Percentiles rank a stretch among this genome's conserved stretches.
These are phyloP conservation scores for Coemansia sp. DNA, from an alignment of 192 early-diverging fungal species.

Conservation along the genomic window DNA sequence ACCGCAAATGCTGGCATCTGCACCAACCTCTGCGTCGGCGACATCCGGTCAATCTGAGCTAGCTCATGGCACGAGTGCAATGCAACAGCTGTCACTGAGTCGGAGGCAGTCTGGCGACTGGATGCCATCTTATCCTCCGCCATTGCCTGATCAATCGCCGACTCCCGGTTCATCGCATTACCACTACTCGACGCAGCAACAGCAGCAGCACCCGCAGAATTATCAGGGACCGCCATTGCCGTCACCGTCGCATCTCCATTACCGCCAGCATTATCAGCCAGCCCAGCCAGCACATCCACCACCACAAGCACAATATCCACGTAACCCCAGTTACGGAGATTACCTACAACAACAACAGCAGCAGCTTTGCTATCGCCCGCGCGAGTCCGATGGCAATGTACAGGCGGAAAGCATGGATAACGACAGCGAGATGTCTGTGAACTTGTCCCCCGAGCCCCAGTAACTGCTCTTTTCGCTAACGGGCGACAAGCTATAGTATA, in stretches of 20 bases:
- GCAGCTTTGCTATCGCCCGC: not conserved
- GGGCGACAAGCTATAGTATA: not conserved
- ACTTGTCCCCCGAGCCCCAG: constrained; percentile 33
- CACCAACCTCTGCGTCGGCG: constrained; percentile 7
- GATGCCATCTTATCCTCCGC: not conserved
- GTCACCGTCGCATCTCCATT: constrained; percentile 11
- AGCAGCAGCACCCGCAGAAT: constrained; percentile 15
- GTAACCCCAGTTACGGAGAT: not conserved
- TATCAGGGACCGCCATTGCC: constrained; percentile 1
- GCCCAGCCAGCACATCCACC: not conserved
- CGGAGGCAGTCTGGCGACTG: constrained; percentile 11
- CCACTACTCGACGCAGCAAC: constrained; percentile 1
- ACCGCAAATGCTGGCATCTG: not conserved
- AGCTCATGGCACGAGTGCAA: not conserved
- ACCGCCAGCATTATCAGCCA: not conserved
- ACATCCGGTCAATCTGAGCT: not conserved
- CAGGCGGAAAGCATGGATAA: constrained; percentile 22
- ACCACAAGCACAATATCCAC: not conserved
- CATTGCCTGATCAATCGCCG: not conserved
- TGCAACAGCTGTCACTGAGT: not conserved
- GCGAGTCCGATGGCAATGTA: not conserved
- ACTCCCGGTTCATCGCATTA: constrained; percentile 8
- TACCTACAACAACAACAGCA: constrained; percentile 5
- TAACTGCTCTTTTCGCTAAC: not conserved
- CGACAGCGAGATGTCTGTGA: constrained; percentile 44